These are phyloP conservation scores for Cutaneotrichosporon sp. DNA, from an alignment of 1,284 basidiomycete genomes.

Conservation along the genomic window DNA sequence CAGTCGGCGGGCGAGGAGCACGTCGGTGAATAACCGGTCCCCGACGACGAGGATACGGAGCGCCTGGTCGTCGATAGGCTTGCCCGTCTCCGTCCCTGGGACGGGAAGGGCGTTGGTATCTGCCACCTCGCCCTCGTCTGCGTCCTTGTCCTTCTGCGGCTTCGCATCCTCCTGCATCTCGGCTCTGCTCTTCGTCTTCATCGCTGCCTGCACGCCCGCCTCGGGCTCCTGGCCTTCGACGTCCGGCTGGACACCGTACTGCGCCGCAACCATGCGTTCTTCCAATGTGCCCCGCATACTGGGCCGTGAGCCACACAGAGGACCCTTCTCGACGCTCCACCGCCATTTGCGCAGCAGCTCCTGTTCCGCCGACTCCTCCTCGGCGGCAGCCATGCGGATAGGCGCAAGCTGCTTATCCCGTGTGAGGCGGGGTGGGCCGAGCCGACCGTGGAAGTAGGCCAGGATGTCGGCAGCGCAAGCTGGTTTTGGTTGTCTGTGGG, in stretches of 20 bases:
- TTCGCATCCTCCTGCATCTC: constrained; percentile 3
- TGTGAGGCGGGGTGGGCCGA: constrained; percentile 20
- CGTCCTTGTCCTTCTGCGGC: background rate
- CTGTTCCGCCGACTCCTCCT: constrained; percentile 28
- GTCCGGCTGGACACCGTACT: background rate
- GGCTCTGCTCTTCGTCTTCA: background rate
- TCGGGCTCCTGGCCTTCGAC: background rate
- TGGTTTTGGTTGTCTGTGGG: constrained; percentile 72
- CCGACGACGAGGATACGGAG: constrained; percentile 68
- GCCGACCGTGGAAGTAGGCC: constrained; percentile 53
- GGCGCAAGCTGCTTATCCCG: background rate
- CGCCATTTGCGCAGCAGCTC: constrained; percentile 25
- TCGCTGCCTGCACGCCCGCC: background rate
- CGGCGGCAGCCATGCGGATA: constrained; percentile 5
- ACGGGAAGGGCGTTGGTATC: background rate
- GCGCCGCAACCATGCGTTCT: constrained; percentile 14
- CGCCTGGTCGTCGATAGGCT: constrained; percentile 32
- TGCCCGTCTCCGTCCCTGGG: background rate
- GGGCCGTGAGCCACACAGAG: constrained; percentile 35
- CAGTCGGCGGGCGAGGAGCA: constrained; percentile 73
- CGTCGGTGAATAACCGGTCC: constrained; percentile 85
- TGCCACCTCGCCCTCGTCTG: constrained; percentile 25
- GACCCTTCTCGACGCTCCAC: constrained; percentile 27
- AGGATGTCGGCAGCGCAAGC: constrained; percentile 66
- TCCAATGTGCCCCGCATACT: constrained; percentile 5